A percentile compares a stretch with the other conserved stretches of the same genome.
phyloP scores from a whole-genome alignment of 2,329 filamentous ascomycete species.

The Alternaria solani region DNA sequence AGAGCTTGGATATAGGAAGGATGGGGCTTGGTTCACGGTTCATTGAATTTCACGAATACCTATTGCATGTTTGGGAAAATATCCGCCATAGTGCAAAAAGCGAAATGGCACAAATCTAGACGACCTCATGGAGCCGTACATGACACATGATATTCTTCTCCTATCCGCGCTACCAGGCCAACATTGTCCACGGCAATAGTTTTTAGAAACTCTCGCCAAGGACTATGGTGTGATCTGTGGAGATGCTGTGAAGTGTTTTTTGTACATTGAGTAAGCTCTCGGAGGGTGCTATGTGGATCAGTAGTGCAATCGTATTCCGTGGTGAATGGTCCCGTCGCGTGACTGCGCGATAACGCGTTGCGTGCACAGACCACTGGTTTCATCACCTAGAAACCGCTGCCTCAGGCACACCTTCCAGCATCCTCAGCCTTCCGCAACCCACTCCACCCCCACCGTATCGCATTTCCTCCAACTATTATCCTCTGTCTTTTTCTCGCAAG shows the following conservation, averaged over 20 bases:
- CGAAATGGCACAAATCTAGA: slow-evolving; percentile 41
- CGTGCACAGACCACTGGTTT: slow-evolving; percentile 22
- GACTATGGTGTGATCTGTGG: not conserved
- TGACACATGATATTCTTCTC: slow-evolving; percentile 13
- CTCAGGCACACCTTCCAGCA: slow-evolving; percentile 29
- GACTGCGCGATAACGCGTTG: slow-evolving; percentile 30
- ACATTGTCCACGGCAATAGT: not conserved
- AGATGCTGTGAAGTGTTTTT: not conserved
- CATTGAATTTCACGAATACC: slow-evolving; percentile 48
- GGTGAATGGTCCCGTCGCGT: slow-evolving; percentile 24
- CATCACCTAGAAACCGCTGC: slow-evolving; percentile 24
- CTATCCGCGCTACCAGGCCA: not conserved
- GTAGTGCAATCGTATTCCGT: not conserved
- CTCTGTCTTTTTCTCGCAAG: not conserved
- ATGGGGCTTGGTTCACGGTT: slow-evolving; percentile 31
- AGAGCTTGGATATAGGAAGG: slow-evolving; percentile 13
- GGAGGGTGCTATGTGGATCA: not conserved
- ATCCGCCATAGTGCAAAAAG: slow-evolving; percentile 47
- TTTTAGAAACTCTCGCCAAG: not conserved
- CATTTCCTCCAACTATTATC: not conserved
- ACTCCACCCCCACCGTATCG: not conserved
- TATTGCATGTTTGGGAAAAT: slow-evolving; percentile 49
- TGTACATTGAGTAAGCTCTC: not conserved
- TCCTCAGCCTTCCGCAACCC: slow-evolving; percentile 22
- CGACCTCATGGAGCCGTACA: slow-evolving; percentile 28